These are phyloP conservation scores for Spirogloea muscicola DNA, from an alignment of 139 green algal species.

Conservation along the genomic window DNA sequence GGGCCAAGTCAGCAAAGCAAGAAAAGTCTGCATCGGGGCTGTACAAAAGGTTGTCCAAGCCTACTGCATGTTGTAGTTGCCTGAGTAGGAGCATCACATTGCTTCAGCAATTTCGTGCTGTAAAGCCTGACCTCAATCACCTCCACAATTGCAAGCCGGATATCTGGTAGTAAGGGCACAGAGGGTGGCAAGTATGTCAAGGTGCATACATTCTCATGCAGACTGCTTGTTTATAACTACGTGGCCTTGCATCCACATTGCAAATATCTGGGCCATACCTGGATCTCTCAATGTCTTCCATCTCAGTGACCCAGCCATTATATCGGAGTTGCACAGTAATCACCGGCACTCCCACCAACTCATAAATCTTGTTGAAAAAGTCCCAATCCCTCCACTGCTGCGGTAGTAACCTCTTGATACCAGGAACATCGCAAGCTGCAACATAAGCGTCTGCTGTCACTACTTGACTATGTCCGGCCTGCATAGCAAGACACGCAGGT, in stretches of 20 bases:
- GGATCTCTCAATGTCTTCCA: constrained; percentile 59
- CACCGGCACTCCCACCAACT: constrained; percentile 87
- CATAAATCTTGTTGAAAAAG: constrained; percentile 87
- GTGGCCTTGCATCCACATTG: too few species aligned
- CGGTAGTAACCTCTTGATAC: constrained; percentile 83
- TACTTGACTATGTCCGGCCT: constrained; percentile 13
- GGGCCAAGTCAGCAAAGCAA: constrained; percentile 94
- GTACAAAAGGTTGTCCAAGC: constrained; percentile 95
- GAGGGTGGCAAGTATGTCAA: too few species aligned
- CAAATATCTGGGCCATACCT: constrained; percentile 5
- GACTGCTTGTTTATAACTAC: too few species aligned
- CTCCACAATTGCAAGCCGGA: too few species aligned
- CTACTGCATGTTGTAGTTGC: constrained; percentile 36
- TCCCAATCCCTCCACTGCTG: constrained; percentile 61
- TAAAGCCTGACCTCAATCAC: too few species aligned
- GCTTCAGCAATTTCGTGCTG: too few species aligned
- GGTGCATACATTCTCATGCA: too few species aligned
- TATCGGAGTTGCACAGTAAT: constrained; percentile 97
- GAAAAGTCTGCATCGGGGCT: constrained; percentile 83
- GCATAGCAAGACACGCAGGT: too few species aligned
- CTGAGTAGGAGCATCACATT: too few species aligned
- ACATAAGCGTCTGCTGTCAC: constrained; percentile 30
- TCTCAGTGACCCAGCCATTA: constrained; percentile 93
- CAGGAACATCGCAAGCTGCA: constrained; percentile 85
- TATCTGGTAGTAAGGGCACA: too few species aligned